These are phyloP conservation scores for Coemansia sp. DNA, from an alignment of 192 early-diverging fungal species.

Conservation along the genomic window DNA sequence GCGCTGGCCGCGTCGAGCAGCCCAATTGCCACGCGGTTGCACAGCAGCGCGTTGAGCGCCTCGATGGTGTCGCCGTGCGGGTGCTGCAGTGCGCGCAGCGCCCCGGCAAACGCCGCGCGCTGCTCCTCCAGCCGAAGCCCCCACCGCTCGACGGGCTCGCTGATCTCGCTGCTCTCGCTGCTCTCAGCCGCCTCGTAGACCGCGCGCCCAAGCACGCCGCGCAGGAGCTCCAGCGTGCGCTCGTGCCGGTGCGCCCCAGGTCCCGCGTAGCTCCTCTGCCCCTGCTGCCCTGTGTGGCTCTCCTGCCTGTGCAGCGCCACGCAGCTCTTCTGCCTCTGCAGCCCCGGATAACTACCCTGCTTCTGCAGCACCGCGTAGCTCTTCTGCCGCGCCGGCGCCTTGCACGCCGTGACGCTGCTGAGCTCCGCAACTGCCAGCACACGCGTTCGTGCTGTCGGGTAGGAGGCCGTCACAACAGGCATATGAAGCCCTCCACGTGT, in stretches of 20 bases:
- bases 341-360: constrained; percentile 4
- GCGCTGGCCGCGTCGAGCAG: constrained; percentile 23
- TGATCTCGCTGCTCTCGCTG: constrained; percentile 1
- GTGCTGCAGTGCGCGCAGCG: constrained; percentile 32
- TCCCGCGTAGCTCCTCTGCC: too few relatives aligned
- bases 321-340: not conserved
- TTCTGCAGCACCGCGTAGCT: constrained; percentile 1
- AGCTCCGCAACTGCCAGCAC: constrained; percentile 32
- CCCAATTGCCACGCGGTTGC: constrained; percentile 31
- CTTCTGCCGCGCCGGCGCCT: constrained; percentile 4
- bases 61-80: constrained; percentile 30
- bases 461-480: constrained; percentile 5
- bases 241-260: too few relatives aligned
- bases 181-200: not conserved
- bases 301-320: not conserved
- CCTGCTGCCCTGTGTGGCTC: not conserved
- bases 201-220: constrained; percentile 8
- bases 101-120: constrained; percentile 11
- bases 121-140: constrained; percentile 10
- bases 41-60: constrained; percentile 22
- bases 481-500: too few relatives aligned
- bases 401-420: constrained; percentile 31
- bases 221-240: constrained; percentile 38
- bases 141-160: constrained; percentile 6
- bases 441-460: constrained; percentile 11